A percentile compares a stretch with the other conserved stretches of the same genome.
Evolutionary conservation across 768 basidiomycete genomes (phyloP).

Genomic region (Lactifluus rugatus): DNA sequence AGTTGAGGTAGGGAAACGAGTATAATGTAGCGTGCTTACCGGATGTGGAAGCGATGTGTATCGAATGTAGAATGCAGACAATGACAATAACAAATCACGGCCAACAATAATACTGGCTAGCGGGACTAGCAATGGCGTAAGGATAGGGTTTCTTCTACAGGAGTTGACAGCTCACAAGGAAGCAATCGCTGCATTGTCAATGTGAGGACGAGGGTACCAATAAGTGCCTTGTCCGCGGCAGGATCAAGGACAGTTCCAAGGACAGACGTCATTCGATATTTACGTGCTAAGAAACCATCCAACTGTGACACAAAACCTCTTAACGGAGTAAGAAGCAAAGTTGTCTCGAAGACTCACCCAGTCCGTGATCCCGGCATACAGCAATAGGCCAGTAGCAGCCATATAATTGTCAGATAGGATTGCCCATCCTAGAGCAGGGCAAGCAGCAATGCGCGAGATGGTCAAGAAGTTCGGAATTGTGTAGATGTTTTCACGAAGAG

Average conservation of each 20-base stretch:
- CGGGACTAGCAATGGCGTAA: slow-evolving; percentile 46
- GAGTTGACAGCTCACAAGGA: slow-evolving; percentile 45
- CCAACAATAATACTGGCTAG: slow-evolving; percentile 82
- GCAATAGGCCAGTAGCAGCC: slow-evolving; percentile 72
- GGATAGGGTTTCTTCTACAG: not conserved
- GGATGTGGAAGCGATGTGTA: slow-evolving; percentile 84
- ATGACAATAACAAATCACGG: slow-evolving; percentile 73
- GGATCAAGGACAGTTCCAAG: slow-evolving; percentile 94
- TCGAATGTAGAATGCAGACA: slow-evolving; percentile 89
- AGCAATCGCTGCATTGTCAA: slow-evolving; percentile 76
- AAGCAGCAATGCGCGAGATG: slow-evolving; percentile 74
- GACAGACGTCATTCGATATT: slow-evolving; percentile 81
- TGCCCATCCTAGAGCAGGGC: slow-evolving; percentile 87
- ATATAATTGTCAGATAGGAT: slow-evolving; percentile 74
- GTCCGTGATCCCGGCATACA: slow-evolving; percentile 90
- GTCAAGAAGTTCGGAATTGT: slow-evolving; percentile 91
- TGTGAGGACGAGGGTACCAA: slow-evolving; percentile 88
- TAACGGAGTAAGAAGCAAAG: not conserved
- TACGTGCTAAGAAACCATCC: slow-evolving; percentile 85
- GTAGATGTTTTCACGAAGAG: slow-evolving; percentile 79
- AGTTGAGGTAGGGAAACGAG: slow-evolving; percentile 8
- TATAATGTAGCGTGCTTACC: slow-evolving; percentile 38
- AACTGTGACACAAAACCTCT: slow-evolving; percentile 40
- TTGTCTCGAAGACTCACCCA: slow-evolving; percentile 37
- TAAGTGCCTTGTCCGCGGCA: slow-evolving; percentile 89